Conservation (phyloP, 2,329 filamentous ascomycete species). For the Verticillium nonalfalfae region DNA sequence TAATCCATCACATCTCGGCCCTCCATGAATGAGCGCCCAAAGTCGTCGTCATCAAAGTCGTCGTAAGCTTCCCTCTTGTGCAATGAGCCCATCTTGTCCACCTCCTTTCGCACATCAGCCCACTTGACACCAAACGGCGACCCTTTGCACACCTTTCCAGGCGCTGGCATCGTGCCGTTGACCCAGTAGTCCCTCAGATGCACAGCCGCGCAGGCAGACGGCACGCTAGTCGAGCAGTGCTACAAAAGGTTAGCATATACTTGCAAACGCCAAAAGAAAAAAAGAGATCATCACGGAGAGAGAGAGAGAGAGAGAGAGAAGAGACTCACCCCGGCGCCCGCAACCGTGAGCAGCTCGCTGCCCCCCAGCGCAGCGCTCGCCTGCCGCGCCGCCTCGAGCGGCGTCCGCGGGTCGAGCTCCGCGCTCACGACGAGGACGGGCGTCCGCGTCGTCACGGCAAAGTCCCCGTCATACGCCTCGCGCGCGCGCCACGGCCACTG, state of each 20-base stretch:
- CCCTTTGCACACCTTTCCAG: not conserved
- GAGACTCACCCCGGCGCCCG: not conserved
- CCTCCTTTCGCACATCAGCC: no score
- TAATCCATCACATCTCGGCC: no score
- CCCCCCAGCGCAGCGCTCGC: constrained; percentile 26
- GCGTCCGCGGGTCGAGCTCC: constrained; percentile 28
- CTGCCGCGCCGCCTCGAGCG: constrained; percentile 28
- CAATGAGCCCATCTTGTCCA: no score
- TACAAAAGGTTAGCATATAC: not conserved
- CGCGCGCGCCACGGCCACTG: constrained; percentile 30
- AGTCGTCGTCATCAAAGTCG: no score
- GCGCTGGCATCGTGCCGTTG: not conserved
- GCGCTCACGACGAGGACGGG: constrained; percentile 31
- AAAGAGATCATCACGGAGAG: not conserved
- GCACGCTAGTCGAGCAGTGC: not conserved
- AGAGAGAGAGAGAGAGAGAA: no score
- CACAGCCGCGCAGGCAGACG: not conserved
- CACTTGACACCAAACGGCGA: no score
- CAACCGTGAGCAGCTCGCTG: constrained; percentile 17
- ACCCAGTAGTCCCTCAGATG: not conserved
- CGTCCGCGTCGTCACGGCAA: constrained; percentile 22
- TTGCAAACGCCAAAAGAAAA: not conserved
- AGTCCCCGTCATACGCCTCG: constrained; percentile 25
- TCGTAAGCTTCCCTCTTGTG: no score
- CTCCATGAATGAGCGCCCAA: no score